phyloP scores from a whole-genome alignment of 306 rosid genomes.

The Abrus pulchellus region DNA sequence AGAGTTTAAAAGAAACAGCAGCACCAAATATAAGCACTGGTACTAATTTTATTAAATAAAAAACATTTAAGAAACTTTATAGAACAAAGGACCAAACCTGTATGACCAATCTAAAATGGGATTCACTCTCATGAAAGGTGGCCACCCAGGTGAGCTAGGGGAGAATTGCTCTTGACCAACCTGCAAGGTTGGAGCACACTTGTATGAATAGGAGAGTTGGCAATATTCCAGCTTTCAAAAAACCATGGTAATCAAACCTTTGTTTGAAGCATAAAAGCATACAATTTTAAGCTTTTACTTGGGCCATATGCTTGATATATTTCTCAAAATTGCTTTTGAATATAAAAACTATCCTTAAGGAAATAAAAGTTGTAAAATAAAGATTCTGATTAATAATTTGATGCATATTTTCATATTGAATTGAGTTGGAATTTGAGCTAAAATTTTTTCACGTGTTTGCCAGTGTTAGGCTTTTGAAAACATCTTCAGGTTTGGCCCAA shows the following conservation, averaged over 20 bases:
- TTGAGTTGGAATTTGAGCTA: not conserved
- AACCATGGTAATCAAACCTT: slow-evolving; percentile 27
- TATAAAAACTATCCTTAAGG: not conserved
- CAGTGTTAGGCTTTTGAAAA: slow-evolving; percentile 5
- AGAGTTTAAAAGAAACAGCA: slow-evolving; percentile 24
- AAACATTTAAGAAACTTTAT: slow-evolving; percentile 18
- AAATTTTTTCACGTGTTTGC: slow-evolving; percentile 2
- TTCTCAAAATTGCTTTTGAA: slow-evolving; percentile 3
- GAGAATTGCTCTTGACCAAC: slow-evolving; percentile 97
- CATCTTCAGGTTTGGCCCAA: slow-evolving; percentile 4
- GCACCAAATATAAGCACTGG: slow-evolving; percentile 26
- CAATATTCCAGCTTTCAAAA: slow-evolving; percentile 5
- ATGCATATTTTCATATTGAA: not conserved
- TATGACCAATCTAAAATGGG: slow-evolving; percentile 99
- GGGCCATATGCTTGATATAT: slow-evolving; percentile 13
- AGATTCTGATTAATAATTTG: slow-evolving; percentile 1
- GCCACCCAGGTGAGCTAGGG: slow-evolving; percentile 98
- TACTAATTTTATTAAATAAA: slow-evolving; percentile 33
- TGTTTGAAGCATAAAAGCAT: not conserved
- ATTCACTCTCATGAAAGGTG: slow-evolving; percentile 97
- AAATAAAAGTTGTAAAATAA: slow-evolving; percentile 22
- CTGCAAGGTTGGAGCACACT: slow-evolving; percentile 58
- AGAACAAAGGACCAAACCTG: slow-evolving; percentile 54
- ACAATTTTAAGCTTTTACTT: not conserved
- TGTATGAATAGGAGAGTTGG: slow-evolving; percentile 17